A percentile compares a stretch with the other conserved stretches of the same genome.
These are phyloP conservation scores for Urochloa ruziziensis DNA, from an alignment of 176 grass and related monocot genomes.

Conservation along the genomic window DNA sequence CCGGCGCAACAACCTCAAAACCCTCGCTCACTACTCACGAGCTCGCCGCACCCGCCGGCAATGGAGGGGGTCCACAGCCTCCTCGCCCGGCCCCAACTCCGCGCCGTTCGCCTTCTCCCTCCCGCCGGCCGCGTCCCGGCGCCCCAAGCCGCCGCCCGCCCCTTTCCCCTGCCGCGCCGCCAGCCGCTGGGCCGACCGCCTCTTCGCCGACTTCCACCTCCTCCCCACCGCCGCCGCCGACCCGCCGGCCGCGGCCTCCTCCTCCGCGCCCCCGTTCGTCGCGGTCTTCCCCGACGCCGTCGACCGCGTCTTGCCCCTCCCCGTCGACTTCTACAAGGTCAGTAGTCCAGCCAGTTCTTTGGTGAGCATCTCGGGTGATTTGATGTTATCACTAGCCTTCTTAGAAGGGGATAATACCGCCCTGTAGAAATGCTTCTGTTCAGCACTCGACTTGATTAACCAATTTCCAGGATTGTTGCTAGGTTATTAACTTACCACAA, in stretches of 20 bases:
- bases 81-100: conserved; percentile 42
- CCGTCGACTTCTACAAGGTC: conserved; percentile 91
- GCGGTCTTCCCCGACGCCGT: conserved; percentile 55
- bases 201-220: conserved; percentile 85
- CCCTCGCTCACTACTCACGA: background rate
- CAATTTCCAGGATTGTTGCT: background rate
- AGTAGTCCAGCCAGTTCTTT: background rate
- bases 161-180: conserved; percentile 60
- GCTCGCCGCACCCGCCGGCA: background rate
- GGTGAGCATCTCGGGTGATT: background rate
- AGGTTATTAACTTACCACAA: background rate
- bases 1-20: background rate
- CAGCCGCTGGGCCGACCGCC: conserved; percentile 91
- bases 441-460: background rate
- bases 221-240: conserved; percentile 40
- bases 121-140: background rate
- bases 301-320: conserved; percentile 60
- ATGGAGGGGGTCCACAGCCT: conserved; percentile 62
- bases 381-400: background rate
- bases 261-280: conserved; percentile 39
- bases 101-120: conserved; percentile 34
- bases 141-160: background rate
- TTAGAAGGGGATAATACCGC: background rate
- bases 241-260: conserved; percentile 5
- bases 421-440: background rate